Base-by-base conservation (phyloP, 768 basidiomycete genomes). In the Boletus reticulatus region DNA sequence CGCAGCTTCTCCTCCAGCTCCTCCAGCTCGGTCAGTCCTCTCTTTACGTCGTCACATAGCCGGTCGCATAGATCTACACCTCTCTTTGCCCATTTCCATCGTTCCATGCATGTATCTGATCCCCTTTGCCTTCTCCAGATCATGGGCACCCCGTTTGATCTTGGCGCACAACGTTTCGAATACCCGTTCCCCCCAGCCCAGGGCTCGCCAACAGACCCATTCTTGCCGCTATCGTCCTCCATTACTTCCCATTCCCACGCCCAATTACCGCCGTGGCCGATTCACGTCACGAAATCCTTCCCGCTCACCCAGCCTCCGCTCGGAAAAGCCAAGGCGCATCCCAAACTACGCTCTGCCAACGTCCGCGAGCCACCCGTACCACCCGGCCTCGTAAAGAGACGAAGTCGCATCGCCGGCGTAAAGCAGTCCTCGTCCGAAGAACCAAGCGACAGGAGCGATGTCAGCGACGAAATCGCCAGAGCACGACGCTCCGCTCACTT, bases 61-160 rank as follows among this genome's bases (percentile, higher is more conserved):
- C 29, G 29, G 29, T 29, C 29, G 29, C 29, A 29, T 29, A 29
- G 29, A 29, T 29, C 29, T 29, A 9, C 29, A 29, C 29, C 27
- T 9, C 29, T 9, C 29, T 29, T 29, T 29, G 29, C 29, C 27
- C 27, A 27, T 27, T 27, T 27, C 27, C 27, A 27, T 27, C 27
- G 27, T 27, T 27, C 27, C 8, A 27, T 27, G 27, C 27, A 27
- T 29, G 20, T 36, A 19, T 36, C 20, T 36, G 36, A 27, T 12
- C 7, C 11, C 24, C 16, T 17, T n/a, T 17, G n/a, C 17, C 24
- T n/a, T 3, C 16, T 16, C 39, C 50, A 71, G 70, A 72, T 71
- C 52, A 66, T 72, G 56, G 61, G 70, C 46, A 71, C 70, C 0
- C 70, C 70, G 10, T 71, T 71, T 50, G 70, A 72, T 64, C 62